Evolutionary conservation across 148 eudicot genomes (phyloP), one percentile per base, ranked within the genome.

Genomic region (Chenopodium quinoa): DNA sequence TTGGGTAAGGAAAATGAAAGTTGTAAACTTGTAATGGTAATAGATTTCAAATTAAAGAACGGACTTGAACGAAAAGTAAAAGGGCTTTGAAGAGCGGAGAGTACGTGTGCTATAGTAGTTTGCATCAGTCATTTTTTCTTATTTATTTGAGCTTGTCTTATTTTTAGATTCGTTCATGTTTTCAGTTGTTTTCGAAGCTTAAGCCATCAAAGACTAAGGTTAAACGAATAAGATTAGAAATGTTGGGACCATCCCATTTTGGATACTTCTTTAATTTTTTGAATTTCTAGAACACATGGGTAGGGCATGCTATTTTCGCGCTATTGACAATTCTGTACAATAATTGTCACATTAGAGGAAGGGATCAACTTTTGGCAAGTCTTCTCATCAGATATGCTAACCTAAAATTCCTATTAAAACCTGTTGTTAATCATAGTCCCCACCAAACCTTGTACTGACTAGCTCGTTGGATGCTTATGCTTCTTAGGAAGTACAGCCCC

Each of bases 191-290:
- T 34, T 19, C 10, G 79, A 48, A 25, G 32, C 7, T n/a, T 48
- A 73, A 47, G 44, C 50, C 62, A 62, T 75, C 62, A 9, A 29
- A 40, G 50, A 69, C 46, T 68, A 69, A 67, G 79, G 40, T 75
- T 68, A 17, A 34, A 68, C 19, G 58, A 84, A 69, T 46, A 64
- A 75, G 60, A 58, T 46, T 12, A 4, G 47, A 47, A 66, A 23
- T 73, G 29, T 20, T 73, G 85, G 88, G 88, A 77, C 88, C 81
- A 80, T 76, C 17, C 56, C 76, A 66, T 27, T 82, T 46, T 17
- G 71, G 79, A 71, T 47, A 54, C 50, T 32, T 75, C 66, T 22
- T 79, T 40, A 70, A 47, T 71, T 34, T 73, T 71, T 78, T 75
- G 29, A 44, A 44, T 64, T 78, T 75, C 65, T 70, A 50, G 14